Percentiles rank a stretch among this genome's conserved stretches.
phyloP scores from a whole-genome alignment of 257 asterid species.

The Primulina tabacum region DNA sequence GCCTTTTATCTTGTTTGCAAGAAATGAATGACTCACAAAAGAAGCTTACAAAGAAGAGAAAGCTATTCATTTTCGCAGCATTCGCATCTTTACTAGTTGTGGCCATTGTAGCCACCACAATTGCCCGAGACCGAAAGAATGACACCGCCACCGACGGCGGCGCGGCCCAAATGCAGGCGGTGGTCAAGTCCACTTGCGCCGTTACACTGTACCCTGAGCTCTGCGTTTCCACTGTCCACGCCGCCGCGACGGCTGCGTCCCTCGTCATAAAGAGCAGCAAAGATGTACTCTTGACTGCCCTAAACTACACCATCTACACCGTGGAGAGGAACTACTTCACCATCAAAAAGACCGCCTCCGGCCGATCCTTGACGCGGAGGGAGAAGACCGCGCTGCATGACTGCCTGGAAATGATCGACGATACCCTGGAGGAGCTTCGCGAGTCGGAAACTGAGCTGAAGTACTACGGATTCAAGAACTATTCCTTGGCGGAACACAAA shows the following conservation, averaged over 20 bases:
- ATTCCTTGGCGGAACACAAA: slow-evolving; percentile 36
- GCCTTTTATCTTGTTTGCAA: not conserved
- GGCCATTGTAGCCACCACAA: not conserved
- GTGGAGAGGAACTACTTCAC: slow-evolving; percentile 52
- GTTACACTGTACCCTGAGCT: slow-evolving; percentile 59
- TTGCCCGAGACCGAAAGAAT: slow-evolving; percentile 13
- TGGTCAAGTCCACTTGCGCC: slow-evolving; percentile 61
- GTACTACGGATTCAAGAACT: slow-evolving; percentile 33
- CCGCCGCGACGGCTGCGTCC: slow-evolving; percentile 17
- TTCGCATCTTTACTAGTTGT: slow-evolving; percentile 10
- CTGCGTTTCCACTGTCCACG: slow-evolving; percentile 51
- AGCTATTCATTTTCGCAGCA: slow-evolving; percentile 21
- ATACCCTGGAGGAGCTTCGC: slow-evolving; percentile 56
- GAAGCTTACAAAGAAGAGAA: slow-evolving; percentile 7
- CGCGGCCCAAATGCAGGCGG: slow-evolving; percentile 26
- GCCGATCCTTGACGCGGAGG: slow-evolving; percentile 37
- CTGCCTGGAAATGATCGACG: slow-evolving; percentile 53
- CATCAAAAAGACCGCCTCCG: slow-evolving; percentile 36
- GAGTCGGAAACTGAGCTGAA: slow-evolving; percentile 28
- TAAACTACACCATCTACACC: slow-evolving; percentile 52
- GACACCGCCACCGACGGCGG: not conserved
- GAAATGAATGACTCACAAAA: not conserved
- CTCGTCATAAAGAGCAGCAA: slow-evolving; percentile 32
- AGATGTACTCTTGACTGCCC: slow-evolving; percentile 51
- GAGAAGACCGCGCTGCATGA: slow-evolving; percentile 58